A percentile compares a stretch with the other conserved stretches of the same genome.
These are phyloP conservation scores for Anthracocystis setariae DNA, from an alignment of 1,284 basidiomycete genomes.

Conservation along the genomic window DNA sequence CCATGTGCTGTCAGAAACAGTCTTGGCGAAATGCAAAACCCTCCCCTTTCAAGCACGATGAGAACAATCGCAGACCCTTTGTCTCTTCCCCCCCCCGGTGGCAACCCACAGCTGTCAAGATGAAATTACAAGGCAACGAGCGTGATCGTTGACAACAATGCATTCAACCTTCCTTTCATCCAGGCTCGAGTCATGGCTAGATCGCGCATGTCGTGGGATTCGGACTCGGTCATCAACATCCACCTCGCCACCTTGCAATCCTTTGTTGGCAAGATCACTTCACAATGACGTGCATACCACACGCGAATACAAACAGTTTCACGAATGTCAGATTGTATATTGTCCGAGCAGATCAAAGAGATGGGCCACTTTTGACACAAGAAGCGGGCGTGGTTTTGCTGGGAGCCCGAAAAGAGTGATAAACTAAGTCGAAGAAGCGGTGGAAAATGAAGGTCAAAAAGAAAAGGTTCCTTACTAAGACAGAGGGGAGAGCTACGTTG, in stretches of 20 bases:
- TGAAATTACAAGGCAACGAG: neutral
- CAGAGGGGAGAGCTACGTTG: neutral
- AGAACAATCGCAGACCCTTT: neutral
- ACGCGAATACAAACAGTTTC: neutral
- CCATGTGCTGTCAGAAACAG: too few species aligned
- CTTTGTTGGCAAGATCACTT: neutral
- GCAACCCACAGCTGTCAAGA: neutral
- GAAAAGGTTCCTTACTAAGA: slow-evolving; percentile 5
- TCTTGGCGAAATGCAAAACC: too few species aligned
- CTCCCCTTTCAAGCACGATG: neutral
- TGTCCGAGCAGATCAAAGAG: slow-evolving; percentile 14
- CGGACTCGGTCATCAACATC: too few species aligned
- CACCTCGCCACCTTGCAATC: too few species aligned
- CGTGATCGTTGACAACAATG: neutral
- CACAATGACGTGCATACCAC: neutral
- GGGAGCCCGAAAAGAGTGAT: slow-evolving; percentile 6
- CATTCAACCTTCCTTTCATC: neutral
- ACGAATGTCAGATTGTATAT: slow-evolving; percentile 6
- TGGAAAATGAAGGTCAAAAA: neutral
- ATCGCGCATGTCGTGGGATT: too few species aligned
- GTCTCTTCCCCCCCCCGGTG: neutral
- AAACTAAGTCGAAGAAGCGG: neutral
- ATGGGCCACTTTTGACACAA: neutral
- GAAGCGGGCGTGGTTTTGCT: neutral
- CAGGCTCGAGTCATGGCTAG: neutral